Evolutionary conservation across 768 basidiomycete species (phyloP).

Genomic region (Phlebiopsis flavidoalba): DNA sequence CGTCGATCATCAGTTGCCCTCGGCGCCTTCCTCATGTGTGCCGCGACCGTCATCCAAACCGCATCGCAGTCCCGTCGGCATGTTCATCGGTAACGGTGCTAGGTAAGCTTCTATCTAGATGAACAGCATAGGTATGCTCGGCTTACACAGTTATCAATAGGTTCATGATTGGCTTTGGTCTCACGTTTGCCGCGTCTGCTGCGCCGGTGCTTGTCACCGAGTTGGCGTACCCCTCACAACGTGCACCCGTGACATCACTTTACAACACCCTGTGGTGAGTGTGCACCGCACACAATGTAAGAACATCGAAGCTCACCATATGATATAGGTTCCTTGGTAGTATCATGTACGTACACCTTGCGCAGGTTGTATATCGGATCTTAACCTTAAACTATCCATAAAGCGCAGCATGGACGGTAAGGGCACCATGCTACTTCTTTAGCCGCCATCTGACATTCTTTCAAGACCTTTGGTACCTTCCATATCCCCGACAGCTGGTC

Average conservation of each 20-base stretch:
- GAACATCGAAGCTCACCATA: neutral
- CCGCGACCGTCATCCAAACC: conserved; percentile 34
- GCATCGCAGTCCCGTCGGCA: conserved; percentile 33
- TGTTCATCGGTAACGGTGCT: conserved; percentile 41
- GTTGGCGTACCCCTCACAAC: conserved; percentile 45
- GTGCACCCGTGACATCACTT: conserved; percentile 37
- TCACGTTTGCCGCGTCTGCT: conserved; percentile 35
- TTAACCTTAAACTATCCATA: neutral
- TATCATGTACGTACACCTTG: conserved; percentile 23
- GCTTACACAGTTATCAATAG: conserved; percentile 9
- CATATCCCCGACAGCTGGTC: conserved; percentile 32
- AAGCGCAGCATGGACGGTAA: conserved; percentile 24
- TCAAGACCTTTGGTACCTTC: conserved; percentile 38
- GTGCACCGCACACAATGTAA: neutral
- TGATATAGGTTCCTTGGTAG: conserved; percentile 27
- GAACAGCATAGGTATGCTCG: neutral
- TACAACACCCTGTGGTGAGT: conserved; percentile 41
- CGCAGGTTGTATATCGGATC: neutral
- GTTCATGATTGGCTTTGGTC: conserved; percentile 39
- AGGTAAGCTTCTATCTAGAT: conserved; percentile 23
- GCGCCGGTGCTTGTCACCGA: conserved; percentile 48
- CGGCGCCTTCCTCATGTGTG: conserved; percentile 35
- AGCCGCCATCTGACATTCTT: neutral
- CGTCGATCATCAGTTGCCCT: conserved; percentile 31
- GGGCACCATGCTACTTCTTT: neutral